Base-by-base conservation (phyloP, 345 rosid genomes). In the Barbarea vulgaris region DNA sequence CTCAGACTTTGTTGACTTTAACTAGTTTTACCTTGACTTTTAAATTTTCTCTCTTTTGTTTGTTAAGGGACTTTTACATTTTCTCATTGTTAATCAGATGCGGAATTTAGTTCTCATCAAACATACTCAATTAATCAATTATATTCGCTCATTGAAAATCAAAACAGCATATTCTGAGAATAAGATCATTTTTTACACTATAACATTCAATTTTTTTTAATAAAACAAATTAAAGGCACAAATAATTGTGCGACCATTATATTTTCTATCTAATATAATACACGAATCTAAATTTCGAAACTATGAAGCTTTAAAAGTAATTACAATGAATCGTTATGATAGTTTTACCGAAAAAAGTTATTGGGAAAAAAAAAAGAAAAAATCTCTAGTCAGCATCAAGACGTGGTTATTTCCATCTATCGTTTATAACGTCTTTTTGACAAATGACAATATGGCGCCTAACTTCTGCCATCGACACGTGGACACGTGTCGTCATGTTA, bases 401-500 rank as follows among this genome's bases (percentile, higher is more conserved):
- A 67, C 67, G 56, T 75, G 47, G 31, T 48, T 34, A 57, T 8
- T 42, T 4, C 10, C 28, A 33, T 39, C 66, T 7, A 67, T 75
- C 54, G 63, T 68, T 68, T 50, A 46, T 47, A 75, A 59, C 69
- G 73, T 68, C 73, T 75, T 68, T 75, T 67, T 75, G 73, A 75
- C 73, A 50, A 67, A 75, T 61, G 57, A 68, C 79, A 53, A 69
- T 39, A 62, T 54, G 6, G 66, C 9, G 80, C 80, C 80, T 76
- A 76, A 76, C 80, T 76, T 44, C 12, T 69, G 33, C 75, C 59
- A 76, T 8, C 42, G 55, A 75, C 63, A 75, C 79, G 74, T 69
- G 75, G 33, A 42, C 75, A 76, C 80, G 80, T 77, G 80, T 77
- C 76, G 28, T 54, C 44, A 44, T 48, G 65, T 63, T 34, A 50